Evolutionary conservation across 2,329 filamentous ascomycete genomes (phyloP), one percentile per base, ranked within the genome.

Genomic region (Fusarium torreyae): DNA sequence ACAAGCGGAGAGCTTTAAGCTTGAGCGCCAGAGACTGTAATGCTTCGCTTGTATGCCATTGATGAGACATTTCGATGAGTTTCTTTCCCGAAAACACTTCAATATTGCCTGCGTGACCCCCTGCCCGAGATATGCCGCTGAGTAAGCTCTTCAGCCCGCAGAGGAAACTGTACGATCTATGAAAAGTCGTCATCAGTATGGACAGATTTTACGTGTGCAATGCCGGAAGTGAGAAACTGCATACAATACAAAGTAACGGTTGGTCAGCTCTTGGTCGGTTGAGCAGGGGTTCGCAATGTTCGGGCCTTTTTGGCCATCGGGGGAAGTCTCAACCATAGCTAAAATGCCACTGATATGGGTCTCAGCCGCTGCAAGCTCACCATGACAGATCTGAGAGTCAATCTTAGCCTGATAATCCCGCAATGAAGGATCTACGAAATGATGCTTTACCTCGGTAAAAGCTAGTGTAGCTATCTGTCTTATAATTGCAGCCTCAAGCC

Each of bases 231-330:
- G 5, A n/a, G 28, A 9, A 18, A 7, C 1, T 43, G 1, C n/a
- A 8, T 38, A 61, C 59, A 64, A 45, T 1, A 64, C n/a, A 8
- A 64, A 64, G 5, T 64, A 64, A 1, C 61, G 59, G 2, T 64
- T 44, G 0, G 61, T 34, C 3, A 64, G 34, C 13, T 64, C 61
- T 14, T 43, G 6, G 1, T 63, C 60, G 0, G 28, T 36, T 2
- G 50, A 49, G 9, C 15, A 24, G 10, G 13, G 7, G 4, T 17
- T 54, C 3, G 36, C 5, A 9, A 36, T 36, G 34, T 7, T 10
- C 4, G 5, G 17, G 3, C 22, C 39, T 5, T 17, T 7, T 20
- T n/a, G 43, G 5, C 17, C 34, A 9, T 20, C 22, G 14, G 15
- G 36, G 0, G 44, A 39, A 17, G 38, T 64, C 14, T 63, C 58